Conservation (phyloP, 805 yeast genomes). For the Candida glaebosa region DNA sequence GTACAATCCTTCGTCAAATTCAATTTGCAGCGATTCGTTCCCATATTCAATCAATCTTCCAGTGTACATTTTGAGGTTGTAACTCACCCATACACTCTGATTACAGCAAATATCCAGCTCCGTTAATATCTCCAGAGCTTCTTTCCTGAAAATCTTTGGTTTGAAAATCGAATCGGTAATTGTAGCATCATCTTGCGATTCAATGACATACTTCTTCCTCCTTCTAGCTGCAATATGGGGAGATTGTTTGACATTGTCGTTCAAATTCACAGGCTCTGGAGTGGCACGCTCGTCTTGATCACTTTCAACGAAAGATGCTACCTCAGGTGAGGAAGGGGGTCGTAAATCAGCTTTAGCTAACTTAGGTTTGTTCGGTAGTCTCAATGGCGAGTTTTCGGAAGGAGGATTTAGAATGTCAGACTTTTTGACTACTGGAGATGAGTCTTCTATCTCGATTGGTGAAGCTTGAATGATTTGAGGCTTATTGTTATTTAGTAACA, state of each 20-base stretch:
- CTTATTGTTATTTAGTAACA: neutral
- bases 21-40: constrained; percentile 29
- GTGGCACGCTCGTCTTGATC: neutral
- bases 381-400: constrained; percentile 2
- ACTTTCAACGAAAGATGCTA: neutral
- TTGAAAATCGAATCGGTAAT: neutral
- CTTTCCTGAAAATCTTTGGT: constrained; percentile 11
- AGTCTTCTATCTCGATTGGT: constrained; percentile 17
- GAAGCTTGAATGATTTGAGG: constrained; percentile 8
- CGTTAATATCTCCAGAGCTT: constrained; percentile 9
- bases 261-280: constrained; percentile 18
- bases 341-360: neutral
- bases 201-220: constrained; percentile 10
- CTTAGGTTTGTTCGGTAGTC: constrained; percentile 4
- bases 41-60: constrained; percentile 36
- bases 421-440: constrained; percentile 19
- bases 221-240: constrained; percentile 8
- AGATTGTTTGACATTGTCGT: constrained; percentile 13
- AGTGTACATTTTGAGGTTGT: constrained; percentile 48
- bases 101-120: constrained; percentile 13
- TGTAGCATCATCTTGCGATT: constrained; percentile 10
- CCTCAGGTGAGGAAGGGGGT: constrained; percentile 4
- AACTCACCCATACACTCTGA: constrained; percentile 52
- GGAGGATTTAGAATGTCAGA: constrained; percentile 10
- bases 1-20: constrained; percentile 37